Conservation (phyloP, 805 yeast species). For the Wickerhamomyces hampshirensis region DNA sequence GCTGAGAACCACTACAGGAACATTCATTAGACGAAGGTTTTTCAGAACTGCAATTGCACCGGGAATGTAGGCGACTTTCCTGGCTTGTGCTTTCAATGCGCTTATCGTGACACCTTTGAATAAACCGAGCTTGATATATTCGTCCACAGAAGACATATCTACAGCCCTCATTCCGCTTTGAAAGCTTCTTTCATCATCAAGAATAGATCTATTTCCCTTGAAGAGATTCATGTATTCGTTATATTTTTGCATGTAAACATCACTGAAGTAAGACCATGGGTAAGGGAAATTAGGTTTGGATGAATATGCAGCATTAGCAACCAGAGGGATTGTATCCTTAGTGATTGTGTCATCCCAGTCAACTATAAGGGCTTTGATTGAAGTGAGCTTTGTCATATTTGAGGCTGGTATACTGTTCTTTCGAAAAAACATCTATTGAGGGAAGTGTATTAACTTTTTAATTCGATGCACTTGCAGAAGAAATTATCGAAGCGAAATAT, state of each 20-base stretch:
- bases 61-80: constrained; percentile 31
- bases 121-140: constrained; percentile 31
- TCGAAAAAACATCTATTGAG: no score
- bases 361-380: constrained; percentile 31
- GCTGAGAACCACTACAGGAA: constrained; percentile 45
- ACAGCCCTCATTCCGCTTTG: constrained; percentile 41
- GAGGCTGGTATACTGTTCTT: background rate
- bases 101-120: constrained; percentile 37
- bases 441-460: no score
- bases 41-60: constrained; percentile 26
- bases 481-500: no score
- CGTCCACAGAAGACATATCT: constrained; percentile 45
- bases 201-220: constrained; percentile 28
- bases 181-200: constrained; percentile 39
- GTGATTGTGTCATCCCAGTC: constrained; percentile 74
- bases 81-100: constrained; percentile 32
- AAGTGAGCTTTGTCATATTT: background rate
- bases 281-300: constrained; percentile 33
- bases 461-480: no score
- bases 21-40: constrained; percentile 5
- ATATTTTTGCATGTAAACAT: constrained; percentile 37
- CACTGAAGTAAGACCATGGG: constrained; percentile 38
- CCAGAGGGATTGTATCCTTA: constrained; percentile 46
- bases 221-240: constrained; percentile 24
- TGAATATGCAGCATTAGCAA: constrained; percentile 44